phyloP scores from a whole-genome alignment of 768 basidiomycete genomes.

The Tulasnella sp. region DNA sequence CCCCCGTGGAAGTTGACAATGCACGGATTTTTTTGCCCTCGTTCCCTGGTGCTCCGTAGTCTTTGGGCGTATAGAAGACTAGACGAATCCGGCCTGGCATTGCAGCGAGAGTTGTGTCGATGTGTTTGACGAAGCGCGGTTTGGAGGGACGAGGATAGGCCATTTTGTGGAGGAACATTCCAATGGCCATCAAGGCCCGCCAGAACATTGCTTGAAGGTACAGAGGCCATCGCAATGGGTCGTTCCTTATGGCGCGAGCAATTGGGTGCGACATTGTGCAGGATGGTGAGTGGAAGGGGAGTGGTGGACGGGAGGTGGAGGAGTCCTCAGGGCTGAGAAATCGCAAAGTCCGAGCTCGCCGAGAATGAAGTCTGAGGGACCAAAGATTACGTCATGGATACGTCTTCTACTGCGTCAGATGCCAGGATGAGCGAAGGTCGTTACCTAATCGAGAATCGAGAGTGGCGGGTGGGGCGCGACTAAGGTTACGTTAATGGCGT shows the following conservation, averaged over 20 bases:
- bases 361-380: no score
- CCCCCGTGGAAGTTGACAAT: slow-evolving; percentile 22
- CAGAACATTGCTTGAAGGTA: slow-evolving; percentile 11
- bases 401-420: neutral
- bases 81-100: slow-evolving; percentile 3
- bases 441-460: neutral
- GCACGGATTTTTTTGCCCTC: neutral
- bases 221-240: neutral
- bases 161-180: slow-evolving; percentile 16
- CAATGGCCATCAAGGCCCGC: slow-evolving; percentile 17
- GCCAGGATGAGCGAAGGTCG: neutral
- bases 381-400: neutral
- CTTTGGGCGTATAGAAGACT: slow-evolving; percentile 14
- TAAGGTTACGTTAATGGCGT: neutral
- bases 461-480: neutral
- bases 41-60: neutral
- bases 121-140: slow-evolving; percentile 11
- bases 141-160: neutral
- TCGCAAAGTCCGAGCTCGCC: no score
- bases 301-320: no score
- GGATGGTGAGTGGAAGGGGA: no score
- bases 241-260: neutral
- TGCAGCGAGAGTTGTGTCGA: slow-evolving; percentile 15
- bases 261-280: neutral
- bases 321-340: no score